Evolutionary conservation across 345 rosid species (phyloP).

Genomic region (Populus simonii): DNA sequence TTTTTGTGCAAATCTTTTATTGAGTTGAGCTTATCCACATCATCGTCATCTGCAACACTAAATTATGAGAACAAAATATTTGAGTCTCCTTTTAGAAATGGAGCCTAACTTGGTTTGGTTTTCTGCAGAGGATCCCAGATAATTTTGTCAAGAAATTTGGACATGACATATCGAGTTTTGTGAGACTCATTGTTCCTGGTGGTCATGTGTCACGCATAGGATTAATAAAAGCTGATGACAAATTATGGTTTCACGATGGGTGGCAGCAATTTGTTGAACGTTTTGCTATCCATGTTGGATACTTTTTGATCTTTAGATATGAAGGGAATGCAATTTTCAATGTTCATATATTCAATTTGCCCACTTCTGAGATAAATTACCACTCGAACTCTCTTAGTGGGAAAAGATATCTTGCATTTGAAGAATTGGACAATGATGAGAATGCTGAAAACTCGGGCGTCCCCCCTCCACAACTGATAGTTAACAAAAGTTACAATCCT

Average conservation of each 20-base stretch:
- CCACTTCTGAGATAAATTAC: constrained; percentile 67
- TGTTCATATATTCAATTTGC: constrained; percentile 69
- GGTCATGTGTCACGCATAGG: constrained; percentile 77
- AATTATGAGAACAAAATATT: background rate
- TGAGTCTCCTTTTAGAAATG: background rate
- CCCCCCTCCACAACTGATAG: constrained; percentile 20
- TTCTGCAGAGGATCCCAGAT: constrained; percentile 84
- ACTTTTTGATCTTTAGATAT: constrained; percentile 75
- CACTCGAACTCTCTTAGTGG: constrained; percentile 43
- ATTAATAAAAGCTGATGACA: constrained; percentile 61
- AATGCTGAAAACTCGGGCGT: constrained; percentile 35
- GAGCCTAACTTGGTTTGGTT: constrained; percentile 14
- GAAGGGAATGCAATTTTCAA: constrained; percentile 75
- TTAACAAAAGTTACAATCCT: constrained; percentile 40
- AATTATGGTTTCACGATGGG: constrained; percentile 73
- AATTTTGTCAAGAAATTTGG: constrained; percentile 67
- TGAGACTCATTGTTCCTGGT: constrained; percentile 69
- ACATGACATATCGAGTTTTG: constrained; percentile 65
- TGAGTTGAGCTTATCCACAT: background rate
- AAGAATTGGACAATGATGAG: constrained; percentile 72
- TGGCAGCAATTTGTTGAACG: constrained; percentile 87
- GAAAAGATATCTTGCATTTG: constrained; percentile 57
- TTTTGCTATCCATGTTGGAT: constrained; percentile 66
- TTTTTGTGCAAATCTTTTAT: background rate
- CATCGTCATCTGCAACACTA: background rate